Evolutionary conservation across 148 eudicot species (phyloP).

Genomic region (Persicaria maculosa): DNA sequence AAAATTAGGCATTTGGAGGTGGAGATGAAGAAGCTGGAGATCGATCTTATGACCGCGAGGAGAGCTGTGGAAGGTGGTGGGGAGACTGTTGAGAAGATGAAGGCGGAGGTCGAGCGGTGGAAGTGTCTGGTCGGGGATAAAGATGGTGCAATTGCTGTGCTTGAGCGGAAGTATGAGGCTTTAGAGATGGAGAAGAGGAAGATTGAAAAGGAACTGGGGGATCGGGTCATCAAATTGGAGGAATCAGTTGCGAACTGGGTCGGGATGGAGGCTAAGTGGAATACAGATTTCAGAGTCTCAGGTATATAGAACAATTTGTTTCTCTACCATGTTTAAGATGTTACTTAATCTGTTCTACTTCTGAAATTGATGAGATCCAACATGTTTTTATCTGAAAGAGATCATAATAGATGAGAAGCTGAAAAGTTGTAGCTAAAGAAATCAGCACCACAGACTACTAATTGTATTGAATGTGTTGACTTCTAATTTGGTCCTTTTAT

Average conservation of each 20-base stretch:
- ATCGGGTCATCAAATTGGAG: background rate
- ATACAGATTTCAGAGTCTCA: background rate
- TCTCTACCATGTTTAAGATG: background rate
- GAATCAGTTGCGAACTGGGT: background rate
- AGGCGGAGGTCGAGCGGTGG: background rate
- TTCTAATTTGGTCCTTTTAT: too few species aligned
- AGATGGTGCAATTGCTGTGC: background rate
- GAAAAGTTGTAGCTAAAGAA: too few species aligned
- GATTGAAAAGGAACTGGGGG: background rate
- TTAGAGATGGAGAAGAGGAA: background rate
- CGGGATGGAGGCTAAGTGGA: background rate
- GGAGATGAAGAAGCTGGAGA: conserved; percentile 10
- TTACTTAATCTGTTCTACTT: background rate
- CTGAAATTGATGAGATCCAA: too few species aligned
- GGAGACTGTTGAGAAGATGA: background rate
- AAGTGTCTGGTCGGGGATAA: background rate
- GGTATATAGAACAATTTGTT: background rate
- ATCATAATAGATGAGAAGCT: too few species aligned
- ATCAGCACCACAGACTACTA: too few species aligned
- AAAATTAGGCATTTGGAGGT: background rate
- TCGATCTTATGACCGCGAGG: background rate
- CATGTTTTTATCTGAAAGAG: too few species aligned
- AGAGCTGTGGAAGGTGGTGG: background rate
- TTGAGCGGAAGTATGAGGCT: background rate
- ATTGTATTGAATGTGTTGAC: too few species aligned